Evolutionary conservation across 2,329 filamentous ascomycete species (phyloP), one percentile per base, ranked within the genome.

Genomic region (Blastomyces parvus): DNA sequence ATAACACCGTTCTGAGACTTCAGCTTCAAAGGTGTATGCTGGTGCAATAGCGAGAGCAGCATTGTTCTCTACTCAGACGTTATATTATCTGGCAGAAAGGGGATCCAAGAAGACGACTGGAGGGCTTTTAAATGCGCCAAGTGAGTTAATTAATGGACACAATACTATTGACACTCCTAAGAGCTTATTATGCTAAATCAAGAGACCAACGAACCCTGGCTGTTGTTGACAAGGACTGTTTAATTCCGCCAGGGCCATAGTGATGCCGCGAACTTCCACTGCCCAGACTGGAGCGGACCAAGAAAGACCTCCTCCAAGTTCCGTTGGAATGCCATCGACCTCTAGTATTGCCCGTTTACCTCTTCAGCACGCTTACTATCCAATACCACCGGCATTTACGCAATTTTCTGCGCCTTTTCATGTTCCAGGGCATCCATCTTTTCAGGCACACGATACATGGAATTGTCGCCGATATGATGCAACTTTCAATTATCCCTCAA

Each of bases 311-410:
- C 38, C 42, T 13, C 27, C 38, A 0, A 6, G 25, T 8, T 22
- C 40, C 19, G n/a, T 9, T 36, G n/a, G 33, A 14, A 40, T 25
- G 33, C 33, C 53, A n/a, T n/a, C 55, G n/a, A 25, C 33, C 40
- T 55, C 52, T 55, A 36, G 30, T 17, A 55, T 36, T 55, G 52
- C 17, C 30, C 52, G 52, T 55, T 55, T 55, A 55, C 52, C 52
- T 27, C 14, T 36, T 14, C 52, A 55, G 30, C 52, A 59, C 11
- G n/a, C 38, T 42, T 59, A 46, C 40, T 59, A 48, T 33, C 42
- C 40, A 19, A 42, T 59, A 9, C 57, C 25, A 25, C 57, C 38
- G 17, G 3, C 40, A 48, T 59, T 46, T 36, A 30, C 25, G 3
- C 40, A 59, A 27, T 42, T 33, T 59, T 30, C 57, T 4, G 5